Base-by-base conservation (phyloP, 164 flowering plant genomes). In the Chimonanthus praecox region DNA sequence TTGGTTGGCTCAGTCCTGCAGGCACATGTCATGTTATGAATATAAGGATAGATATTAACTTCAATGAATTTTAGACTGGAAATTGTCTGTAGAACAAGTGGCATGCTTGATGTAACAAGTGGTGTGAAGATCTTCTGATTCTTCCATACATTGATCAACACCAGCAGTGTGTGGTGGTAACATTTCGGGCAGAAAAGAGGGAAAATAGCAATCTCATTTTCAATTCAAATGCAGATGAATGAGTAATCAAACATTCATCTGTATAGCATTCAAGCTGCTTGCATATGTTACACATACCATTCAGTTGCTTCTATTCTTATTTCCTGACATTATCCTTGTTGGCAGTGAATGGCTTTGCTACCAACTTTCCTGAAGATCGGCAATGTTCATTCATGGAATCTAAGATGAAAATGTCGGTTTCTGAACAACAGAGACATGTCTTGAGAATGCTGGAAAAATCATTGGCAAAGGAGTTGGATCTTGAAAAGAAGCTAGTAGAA, bases 361-460 rank as follows among this genome's bases (percentile, higher is more conserved):
- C 64, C 43, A 76, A 73, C 11, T 9, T n/a, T 65, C 49, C 58
- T 47, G 89, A 85, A 68, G 79, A 77, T 80, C 80, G 69, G 69
- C 77, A 82, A 45, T 64, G 77, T 68, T 78, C 75, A 8, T 62
- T 72, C 44, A 54, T 54, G 4, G 16, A 13, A 11, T 13, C 60
- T n/a, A 54, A 54, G 60, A 54, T 54, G 60, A 54, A 54, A 50
- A 84, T 86, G 89, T 88, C 86, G 74, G 86, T 89, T 33, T 82
- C 83, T 16, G 92, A 89, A 74, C 92, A 91, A 73, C 92, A 88
- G 71, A 85, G 89, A 61, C 81, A 85, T 75, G 77, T 90, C 58
- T 67, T 93, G 74, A 84, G 90, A 84, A 90, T 89, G 94, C 80
- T 93, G 65, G 99, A 95, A 84, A 95, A 88, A 79, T 93, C 99